These are phyloP conservation scores for Sporothrix euskadiensis DNA, from an alignment of 2,329 filamentous ascomycete genomes.

Conservation along the genomic window DNA sequence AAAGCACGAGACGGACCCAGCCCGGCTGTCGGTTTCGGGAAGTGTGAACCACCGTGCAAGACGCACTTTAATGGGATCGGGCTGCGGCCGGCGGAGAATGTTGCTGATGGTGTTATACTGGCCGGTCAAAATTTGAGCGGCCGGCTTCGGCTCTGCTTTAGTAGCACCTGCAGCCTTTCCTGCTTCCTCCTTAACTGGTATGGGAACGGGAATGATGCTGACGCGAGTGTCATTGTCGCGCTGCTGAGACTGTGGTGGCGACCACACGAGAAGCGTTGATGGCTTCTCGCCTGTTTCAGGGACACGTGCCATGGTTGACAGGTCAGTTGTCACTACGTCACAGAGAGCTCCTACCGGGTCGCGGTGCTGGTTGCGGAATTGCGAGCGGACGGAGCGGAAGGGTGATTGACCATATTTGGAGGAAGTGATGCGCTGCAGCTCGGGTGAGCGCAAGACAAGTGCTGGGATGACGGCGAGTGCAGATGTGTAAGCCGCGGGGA, in stretches of 20 bases:
- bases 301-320: background rate
- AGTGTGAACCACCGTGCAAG: background rate
- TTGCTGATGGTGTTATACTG: conserved; percentile 1
- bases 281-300: background rate
- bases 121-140: background rate
- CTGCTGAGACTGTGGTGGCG: background rate
- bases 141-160: background rate
- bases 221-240: background rate
- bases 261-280: background rate
- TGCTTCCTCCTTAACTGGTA: background rate
- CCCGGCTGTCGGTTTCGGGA: background rate
- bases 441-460: background rate
- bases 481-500: background rate
- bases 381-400: background rate
- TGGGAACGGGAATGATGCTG: background rate
- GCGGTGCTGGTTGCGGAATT: conserved; percentile 40
- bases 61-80: background rate
- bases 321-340: conserved; percentile 32
- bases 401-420: background rate
- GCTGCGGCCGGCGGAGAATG: background rate
- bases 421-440: background rate
- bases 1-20: background rate
- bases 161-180: background rate
- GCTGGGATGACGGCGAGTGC: conserved; percentile 42
- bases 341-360: conserved; percentile 41